Conservation (phyloP, 2,329 filamentous ascomycete species). For the Amauroascus verrucosus region DNA sequence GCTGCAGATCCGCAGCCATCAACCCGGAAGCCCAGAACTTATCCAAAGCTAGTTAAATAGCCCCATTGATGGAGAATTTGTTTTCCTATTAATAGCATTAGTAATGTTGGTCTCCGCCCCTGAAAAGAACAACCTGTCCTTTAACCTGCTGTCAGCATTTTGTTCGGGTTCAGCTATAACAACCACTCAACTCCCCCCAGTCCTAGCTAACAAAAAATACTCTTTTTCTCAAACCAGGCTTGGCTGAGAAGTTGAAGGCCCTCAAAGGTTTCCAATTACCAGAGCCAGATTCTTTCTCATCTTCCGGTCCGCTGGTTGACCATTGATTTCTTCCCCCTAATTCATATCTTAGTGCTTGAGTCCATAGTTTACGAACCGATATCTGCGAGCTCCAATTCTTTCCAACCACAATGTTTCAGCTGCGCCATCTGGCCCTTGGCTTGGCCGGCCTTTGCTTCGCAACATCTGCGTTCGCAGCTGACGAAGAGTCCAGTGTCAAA, state of each 20-base stretch:
- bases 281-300: not conserved
- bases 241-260: not conserved
- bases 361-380: not conserved
- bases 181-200: not conserved
- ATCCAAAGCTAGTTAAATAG: not conserved
- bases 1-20: too few species aligned
- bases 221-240: not conserved
- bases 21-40: not conserved
- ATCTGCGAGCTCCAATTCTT: slow-evolving; percentile 1
- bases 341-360: not conserved
- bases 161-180: not conserved
- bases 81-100: not conserved
- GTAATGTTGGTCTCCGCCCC: not conserved
- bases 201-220: not conserved
- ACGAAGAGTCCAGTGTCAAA: slow-evolving; percentile 60
- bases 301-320: not conserved
- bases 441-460: slow-evolving; percentile 26
- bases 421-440: slow-evolving; percentile 32
- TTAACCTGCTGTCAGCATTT: not conserved
- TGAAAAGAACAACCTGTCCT: slow-evolving; percentile 8
- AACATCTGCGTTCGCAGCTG: slow-evolving; percentile 28
- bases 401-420: slow-evolving; percentile 28
- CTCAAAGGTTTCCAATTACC: not conserved
- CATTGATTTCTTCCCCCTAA: not conserved
- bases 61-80: not conserved